These are phyloP conservation scores for Lentinula raphanica DNA, from an alignment of 768 basidiomycete species.

Conservation along the genomic window DNA sequence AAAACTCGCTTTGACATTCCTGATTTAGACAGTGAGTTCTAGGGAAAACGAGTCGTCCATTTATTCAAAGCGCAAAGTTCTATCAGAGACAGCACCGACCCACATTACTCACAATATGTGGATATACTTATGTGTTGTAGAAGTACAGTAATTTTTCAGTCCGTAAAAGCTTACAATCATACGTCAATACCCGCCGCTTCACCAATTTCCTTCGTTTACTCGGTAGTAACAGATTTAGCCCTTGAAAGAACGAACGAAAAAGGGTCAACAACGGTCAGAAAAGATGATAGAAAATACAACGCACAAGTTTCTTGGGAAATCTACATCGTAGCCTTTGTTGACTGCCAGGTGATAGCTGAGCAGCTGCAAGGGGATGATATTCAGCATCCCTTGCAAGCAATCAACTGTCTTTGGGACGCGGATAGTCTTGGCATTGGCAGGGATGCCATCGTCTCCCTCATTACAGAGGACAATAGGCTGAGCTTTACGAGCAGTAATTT, in stretches of 20 bases:
- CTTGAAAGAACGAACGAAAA: constrained; percentile 26
- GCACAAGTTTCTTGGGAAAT: constrained; percentile 95
- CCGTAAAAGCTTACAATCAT: neutral
- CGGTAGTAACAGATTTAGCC: constrained; percentile 73
- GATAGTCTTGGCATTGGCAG: constrained; percentile 75
- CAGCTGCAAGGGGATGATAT: constrained; percentile 94
- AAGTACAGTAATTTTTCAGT: constrained; percentile 21
- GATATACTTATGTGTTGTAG: constrained; percentile 8
- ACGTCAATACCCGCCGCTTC: neutral
- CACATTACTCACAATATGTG: neutral
- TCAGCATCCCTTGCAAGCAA: constrained; percentile 90
- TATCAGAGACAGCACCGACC: neutral
- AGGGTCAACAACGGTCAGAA: constrained; percentile 6
- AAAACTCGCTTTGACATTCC: neutral
- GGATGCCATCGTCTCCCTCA: constrained; percentile 80
- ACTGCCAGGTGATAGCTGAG: constrained; percentile 95
- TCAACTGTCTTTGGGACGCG: constrained; percentile 94
- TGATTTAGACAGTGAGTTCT: neutral
- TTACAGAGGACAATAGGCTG: constrained; percentile 94
- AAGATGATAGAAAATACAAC: constrained; percentile 24
- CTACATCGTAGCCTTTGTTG: constrained; percentile 94
- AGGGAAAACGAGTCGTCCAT: neutral
- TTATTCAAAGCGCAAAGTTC: neutral
- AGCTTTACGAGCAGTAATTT: constrained; percentile 97
- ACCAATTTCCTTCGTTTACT: constrained; percentile 33